A percentile compares a stretch with the other conserved stretches of the same genome.
phyloP scores from a whole-genome alignment of 345 rosid species.

The Gossypioides kirkii region DNA sequence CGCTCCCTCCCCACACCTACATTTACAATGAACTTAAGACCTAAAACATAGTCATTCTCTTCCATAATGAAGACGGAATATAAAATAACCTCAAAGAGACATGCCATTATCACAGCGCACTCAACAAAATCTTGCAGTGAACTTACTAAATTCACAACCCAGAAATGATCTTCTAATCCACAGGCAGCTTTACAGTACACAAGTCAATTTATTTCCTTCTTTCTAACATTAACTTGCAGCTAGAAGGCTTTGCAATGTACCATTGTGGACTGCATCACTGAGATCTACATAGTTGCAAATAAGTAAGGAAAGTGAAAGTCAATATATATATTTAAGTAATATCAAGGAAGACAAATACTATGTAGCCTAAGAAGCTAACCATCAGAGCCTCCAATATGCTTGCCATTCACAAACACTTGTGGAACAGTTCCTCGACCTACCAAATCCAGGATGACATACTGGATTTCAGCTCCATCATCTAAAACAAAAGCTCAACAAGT shows the following conservation, averaged over 20 bases:
- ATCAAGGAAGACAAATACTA: not conserved
- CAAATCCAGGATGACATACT: conserved; percentile 61
- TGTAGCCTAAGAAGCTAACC: conserved; percentile 30
- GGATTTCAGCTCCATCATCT: conserved; percentile 78
- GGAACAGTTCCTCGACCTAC: conserved; percentile 82
- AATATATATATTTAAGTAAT: not conserved
- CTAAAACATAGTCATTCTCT: not conserved
- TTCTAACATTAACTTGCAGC: conserved; percentile 19
- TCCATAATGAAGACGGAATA: not conserved
- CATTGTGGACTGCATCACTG: conserved; percentile 34
- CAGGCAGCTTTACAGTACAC: not conserved
- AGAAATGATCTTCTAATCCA: not conserved
- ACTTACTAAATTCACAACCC: not conserved
- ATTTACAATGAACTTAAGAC: not conserved
- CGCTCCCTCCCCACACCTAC: not conserved
- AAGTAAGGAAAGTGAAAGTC: not conserved
- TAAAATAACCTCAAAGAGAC: not conserved
- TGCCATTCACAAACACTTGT: conserved; percentile 80
- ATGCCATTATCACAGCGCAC: not conserved
- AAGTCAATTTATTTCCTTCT: not conserved
- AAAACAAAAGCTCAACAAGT: not conserved
- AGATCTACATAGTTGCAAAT: conserved; percentile 41
- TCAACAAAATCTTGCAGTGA: not conserved
- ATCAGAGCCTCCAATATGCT: conserved; percentile 89
- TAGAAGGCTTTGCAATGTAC: conserved; percentile 51